These are phyloP conservation scores for Pezicula neosporulosa DNA, from an alignment of 2,329 filamentous ascomycete species.

Conservation along the genomic window DNA sequence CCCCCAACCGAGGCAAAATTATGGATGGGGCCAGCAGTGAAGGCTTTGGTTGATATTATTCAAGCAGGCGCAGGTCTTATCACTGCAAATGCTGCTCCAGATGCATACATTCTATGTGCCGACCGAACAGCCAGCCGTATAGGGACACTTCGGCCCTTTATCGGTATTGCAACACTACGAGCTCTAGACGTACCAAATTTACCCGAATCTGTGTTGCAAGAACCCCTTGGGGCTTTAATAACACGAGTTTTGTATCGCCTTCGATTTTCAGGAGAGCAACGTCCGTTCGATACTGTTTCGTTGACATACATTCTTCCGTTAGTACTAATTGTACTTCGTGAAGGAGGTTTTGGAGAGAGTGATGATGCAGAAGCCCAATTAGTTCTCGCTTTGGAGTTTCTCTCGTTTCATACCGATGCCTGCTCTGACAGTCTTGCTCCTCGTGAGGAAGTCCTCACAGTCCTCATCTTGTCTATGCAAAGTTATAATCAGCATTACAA, in stretches of 20 bases:
- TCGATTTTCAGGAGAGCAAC: conserved; percentile 85
- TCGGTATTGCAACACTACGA: conserved; percentile 83
- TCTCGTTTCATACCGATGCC: conserved; percentile 82
- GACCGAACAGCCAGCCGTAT: conserved; percentile 71
- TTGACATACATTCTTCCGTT: conserved; percentile 85
- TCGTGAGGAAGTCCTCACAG: conserved; percentile 67
- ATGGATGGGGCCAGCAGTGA: conserved; percentile 84
- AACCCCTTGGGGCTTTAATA: conserved; percentile 79
- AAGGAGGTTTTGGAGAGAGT: conserved; percentile 71
- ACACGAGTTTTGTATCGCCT: conserved; percentile 89
- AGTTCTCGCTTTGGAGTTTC: conserved; percentile 80
- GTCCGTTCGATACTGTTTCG: conserved; percentile 87
- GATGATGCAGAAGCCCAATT: conserved; percentile 90
- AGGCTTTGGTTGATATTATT: conserved; percentile 69
- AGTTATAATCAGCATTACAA: conserved; percentile 92
- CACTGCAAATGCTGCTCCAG: conserved; percentile 73
- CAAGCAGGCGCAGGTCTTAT: conserved; percentile 78
- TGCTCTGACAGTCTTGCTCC: conserved; percentile 75
- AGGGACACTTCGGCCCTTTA: conserved; percentile 73
- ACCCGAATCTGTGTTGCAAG: conserved; percentile 67
- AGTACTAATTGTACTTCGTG: conserved; percentile 72
- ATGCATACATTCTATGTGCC: conserved; percentile 76
- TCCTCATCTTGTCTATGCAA: conserved; percentile 80
- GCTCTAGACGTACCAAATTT: conserved; percentile 72
- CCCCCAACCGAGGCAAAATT: conserved; percentile 84